Base-by-base conservation (phyloP, 805 yeast genomes). In the Pichia membranifaciens region DNA sequence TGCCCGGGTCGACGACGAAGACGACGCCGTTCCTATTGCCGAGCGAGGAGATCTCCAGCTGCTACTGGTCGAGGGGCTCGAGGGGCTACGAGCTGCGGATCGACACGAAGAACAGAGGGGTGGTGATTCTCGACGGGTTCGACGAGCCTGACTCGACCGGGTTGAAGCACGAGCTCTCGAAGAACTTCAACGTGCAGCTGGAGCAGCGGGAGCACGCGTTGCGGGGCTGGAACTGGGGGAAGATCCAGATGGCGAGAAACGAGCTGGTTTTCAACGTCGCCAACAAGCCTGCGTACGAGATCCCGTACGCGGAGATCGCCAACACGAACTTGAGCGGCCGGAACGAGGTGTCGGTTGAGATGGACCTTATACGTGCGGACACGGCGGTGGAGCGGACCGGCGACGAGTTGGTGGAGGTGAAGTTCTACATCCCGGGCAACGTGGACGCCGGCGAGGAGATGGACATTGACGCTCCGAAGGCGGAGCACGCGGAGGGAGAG, bases 211-310 rank as follows among this genome's bases (percentile, higher is more conserved):
- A 91, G 58, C 99, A 93, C 67, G 85, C 96, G 4, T 71, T 93
- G 54, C 79, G 96, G 69, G 99, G 99, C 29, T 93, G 99, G 99
- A 93, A 93, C 67, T 93, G 99, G 99, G 99, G 99, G 46, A 81
- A 84, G 54, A 75, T 91, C 15, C 96, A 90, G 63, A 78, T 93
- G 62, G 96, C 95, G 18, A 79, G 96, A 64, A 87, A 88, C 57
- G 99, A 93, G 65, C 72, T 93, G 64, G 79, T 87, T 25, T 90
- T 93, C 67, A 80, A 82, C 49, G 82, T 90, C 20, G 86, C 86
- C 60, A 88, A 88, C 56, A 83, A 86, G 58, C 98, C 99, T 3
- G 79, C 84, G 12, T 91, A 91, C 64, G 99, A 93, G 68, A 69
- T 93, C 38, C 96, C 98, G 2, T 93, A 89, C 63, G 59, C 75